Evolutionary conservation across 2,329 filamentous ascomycete genomes (phyloP), one percentile per base, ranked within the genome.

Genomic region (Pseudogymnoascus sp.): DNA sequence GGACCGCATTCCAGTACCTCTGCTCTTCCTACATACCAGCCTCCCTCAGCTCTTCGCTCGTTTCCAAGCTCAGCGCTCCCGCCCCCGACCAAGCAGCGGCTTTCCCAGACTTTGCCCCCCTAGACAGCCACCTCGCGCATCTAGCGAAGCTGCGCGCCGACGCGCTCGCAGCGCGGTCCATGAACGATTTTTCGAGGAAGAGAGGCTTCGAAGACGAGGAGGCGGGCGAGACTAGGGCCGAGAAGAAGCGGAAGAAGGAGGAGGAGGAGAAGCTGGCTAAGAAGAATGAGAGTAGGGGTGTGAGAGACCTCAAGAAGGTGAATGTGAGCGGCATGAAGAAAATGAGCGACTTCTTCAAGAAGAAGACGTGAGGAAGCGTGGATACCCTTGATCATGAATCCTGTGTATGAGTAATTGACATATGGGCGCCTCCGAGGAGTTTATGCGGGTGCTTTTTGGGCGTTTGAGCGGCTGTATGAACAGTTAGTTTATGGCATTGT

Each of bases 281-380:
- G 75, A 83, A 82, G 2, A 78, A 77, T 21, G 82, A 89, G 74
- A 94, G 88, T 63, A 79, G 84, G 26, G 92, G 84, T 0, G 83
- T 96, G 1, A 86, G 85, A 70, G 82, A 92, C 55, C 72, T 99
- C 68, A 88, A 88, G 71, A 99, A 97, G 75, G 92, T 92, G 55
- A 89, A 97, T 74, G 92, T 88, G 0, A 83, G 75, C 19, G 94
- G 94, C 1, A 99, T 99, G 94, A 94, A 89, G 80, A 99, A 97
- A 77, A 82, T 99, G 82, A 96, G 89, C 70, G 82, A 86, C 63
- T 99, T 99, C 75, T 99, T 99, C 73, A 84, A 84, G 62, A 95
- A 92, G 75, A 75, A 74, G 61, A 45, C 33, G 8, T 59, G 45
- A 52, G 9, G n/a, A 26, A 1, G 9, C 2, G 5, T 30, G 23